A percentile compares a stretch with the other conserved stretches of the same genome.
phyloP scores from a whole-genome alignment of 139 green algal genomes.

The Edaphochlamys debaryana region DNA sequence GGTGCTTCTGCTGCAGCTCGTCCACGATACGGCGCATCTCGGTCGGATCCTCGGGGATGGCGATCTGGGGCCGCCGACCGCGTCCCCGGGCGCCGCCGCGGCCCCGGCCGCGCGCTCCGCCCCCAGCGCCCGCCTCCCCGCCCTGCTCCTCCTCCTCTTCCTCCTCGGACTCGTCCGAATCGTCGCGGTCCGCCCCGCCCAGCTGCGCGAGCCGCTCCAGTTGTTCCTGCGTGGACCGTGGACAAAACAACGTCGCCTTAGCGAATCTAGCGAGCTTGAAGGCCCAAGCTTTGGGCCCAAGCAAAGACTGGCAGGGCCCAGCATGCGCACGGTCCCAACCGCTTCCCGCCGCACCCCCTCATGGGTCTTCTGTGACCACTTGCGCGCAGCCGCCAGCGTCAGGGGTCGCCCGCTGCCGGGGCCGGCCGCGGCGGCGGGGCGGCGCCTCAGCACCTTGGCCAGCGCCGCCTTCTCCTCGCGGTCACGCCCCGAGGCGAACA shows the following conservation, averaged over 20 bases:
- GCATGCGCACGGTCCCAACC: no score
- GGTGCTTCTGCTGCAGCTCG: conserved; percentile 18
- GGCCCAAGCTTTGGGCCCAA: no score
- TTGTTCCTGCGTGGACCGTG: conserved; percentile 7
- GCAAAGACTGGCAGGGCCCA: no score
- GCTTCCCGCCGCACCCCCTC: conserved; percentile 33
- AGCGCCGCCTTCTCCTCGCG: background rate
- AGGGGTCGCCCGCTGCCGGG: background rate
- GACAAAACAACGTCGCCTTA: no score
- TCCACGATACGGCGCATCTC: background rate
- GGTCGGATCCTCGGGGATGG: background rate
- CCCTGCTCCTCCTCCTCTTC: background rate
- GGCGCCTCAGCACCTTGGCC: background rate
- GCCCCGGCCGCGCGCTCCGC: no score
- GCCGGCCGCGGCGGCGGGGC: background rate
- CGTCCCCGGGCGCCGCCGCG: background rate
- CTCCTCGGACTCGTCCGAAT: background rate
- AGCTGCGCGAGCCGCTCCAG: conserved; percentile 13
- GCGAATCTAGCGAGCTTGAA: no score
- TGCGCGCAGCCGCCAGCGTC: conserved; percentile 54
- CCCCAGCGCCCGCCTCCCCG: background rate
- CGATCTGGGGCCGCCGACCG: background rate
- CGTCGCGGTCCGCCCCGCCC: background rate
- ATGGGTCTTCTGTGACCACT: conserved; percentile 34
- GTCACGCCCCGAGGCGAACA: conserved; percentile 3